Evolutionary conservation across 345 rosid species (phyloP).

Genomic region (Syzygium oleosum): DNA sequence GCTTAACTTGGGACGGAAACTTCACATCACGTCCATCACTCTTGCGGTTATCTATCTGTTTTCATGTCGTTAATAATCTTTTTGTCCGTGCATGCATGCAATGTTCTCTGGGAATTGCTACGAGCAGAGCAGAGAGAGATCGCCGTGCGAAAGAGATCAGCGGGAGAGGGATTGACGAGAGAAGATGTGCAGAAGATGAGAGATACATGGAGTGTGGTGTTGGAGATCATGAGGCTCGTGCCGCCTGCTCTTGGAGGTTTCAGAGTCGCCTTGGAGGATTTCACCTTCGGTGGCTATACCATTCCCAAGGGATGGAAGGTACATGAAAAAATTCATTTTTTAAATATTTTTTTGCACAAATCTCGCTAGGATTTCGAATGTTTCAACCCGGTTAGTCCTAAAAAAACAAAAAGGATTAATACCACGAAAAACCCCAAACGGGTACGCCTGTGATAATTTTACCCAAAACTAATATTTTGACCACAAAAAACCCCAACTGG

Average conservation of each 20-base stretch:
- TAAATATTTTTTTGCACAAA: too few relatives aligned
- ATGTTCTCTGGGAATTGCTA: neutral
- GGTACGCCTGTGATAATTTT: too few relatives aligned
- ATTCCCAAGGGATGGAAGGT: constrained; percentile 51
- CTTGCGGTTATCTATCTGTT: neutral
- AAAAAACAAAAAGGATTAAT: neutral
- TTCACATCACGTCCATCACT: neutral
- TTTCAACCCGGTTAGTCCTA: neutral
- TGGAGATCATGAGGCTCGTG: neutral
- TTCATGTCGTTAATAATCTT: neutral
- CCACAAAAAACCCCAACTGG: too few relatives aligned
- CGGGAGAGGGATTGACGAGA: constrained; percentile 1
- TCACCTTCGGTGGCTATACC: constrained; percentile 23
- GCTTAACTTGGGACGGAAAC: neutral
- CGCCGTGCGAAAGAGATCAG: neutral
- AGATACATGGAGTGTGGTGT: constrained; percentile 4
- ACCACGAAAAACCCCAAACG: too few relatives aligned
- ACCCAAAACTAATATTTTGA: too few relatives aligned
- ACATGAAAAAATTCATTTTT: neutral
- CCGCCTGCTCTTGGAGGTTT: constrained; percentile 4
- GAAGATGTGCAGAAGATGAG: constrained; percentile 7
- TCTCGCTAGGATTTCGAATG: too few relatives aligned
- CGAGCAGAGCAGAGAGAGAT: constrained; percentile 7
- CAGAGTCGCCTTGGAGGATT: constrained; percentile 23
- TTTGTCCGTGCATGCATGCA: neutral